Conservation (phyloP, 2,329 filamentous ascomycete species). For the Meredithiella fracta region DNA sequence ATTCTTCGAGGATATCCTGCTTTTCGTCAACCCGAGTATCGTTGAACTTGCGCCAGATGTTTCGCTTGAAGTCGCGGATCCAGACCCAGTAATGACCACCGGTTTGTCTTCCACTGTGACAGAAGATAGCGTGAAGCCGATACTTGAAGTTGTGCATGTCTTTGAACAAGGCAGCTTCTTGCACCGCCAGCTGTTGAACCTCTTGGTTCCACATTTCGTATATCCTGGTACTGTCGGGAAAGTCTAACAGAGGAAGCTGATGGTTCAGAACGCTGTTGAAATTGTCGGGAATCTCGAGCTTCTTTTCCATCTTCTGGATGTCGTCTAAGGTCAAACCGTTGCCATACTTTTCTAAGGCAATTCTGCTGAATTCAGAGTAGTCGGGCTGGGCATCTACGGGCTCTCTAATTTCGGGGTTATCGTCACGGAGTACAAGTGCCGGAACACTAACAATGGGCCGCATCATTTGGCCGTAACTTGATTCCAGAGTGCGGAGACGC, state of each 20-base stretch:
- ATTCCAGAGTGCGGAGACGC: conserved; percentile 3
- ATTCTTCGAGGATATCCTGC: conserved; percentile 52
- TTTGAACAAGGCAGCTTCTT: conserved; percentile 37
- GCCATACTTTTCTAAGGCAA: conserved; percentile 10
- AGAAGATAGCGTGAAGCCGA: conserved; percentile 78
- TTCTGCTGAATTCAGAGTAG: not conserved
- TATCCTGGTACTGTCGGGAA: conserved; percentile 1
- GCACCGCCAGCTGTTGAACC: conserved; percentile 19
- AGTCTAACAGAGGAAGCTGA: not conserved
- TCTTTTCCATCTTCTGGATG: not conserved
- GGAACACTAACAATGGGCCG: not conserved
- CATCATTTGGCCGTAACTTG: conserved; percentile 7
- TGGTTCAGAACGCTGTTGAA: not conserved
- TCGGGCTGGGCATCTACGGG: not conserved
- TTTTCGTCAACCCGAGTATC: conserved; percentile 58
- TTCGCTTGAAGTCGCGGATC: conserved; percentile 67
- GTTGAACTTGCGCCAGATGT: conserved; percentile 87
- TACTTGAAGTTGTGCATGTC: conserved; percentile 54
- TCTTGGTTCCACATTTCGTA: conserved; percentile 24
- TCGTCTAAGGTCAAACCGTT: not conserved
- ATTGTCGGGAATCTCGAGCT: not conserved
- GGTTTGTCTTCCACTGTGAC: conserved; percentile 58
- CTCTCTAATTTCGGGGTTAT: not conserved
- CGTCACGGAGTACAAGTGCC: conserved; percentile 2
- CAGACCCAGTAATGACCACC: conserved; percentile 95